A percentile compares a stretch with the other conserved stretches of the same genome.
Conservation (phyloP, 495 filamentous ascomycete genomes). For the Talaromyces proteolyticus region DNA sequence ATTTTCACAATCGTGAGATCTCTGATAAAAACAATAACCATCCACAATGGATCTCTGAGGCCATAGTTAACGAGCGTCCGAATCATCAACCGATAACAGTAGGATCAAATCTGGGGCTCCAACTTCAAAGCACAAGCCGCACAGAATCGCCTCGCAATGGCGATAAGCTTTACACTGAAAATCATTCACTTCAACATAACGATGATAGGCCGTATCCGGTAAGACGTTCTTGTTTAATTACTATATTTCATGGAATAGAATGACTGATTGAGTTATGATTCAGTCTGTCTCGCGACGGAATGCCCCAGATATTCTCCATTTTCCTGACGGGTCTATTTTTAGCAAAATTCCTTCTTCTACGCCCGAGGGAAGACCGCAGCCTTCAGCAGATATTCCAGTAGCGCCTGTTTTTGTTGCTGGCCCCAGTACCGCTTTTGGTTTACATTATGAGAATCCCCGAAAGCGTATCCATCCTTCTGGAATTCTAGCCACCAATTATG, state of each 20-base stretch:
- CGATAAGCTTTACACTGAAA: too few relatives aligned
- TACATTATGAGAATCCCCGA: slow-evolving; percentile 7
- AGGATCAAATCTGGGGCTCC: too few relatives aligned
- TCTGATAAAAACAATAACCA: background rate
- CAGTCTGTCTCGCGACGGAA: background rate
- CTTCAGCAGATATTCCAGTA: slow-evolving; percentile 15
- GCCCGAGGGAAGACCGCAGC: slow-evolving; percentile 12
- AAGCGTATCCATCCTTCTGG: slow-evolving; percentile 14
- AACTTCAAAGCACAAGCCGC: too few relatives aligned
- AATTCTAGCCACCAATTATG: slow-evolving; percentile 10
- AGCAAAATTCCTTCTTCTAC: slow-evolving; percentile 12
- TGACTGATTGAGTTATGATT: too few relatives aligned
- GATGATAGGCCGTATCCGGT: too few relatives aligned
- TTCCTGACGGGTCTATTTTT: slow-evolving; percentile 8
- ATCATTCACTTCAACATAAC: too few relatives aligned
- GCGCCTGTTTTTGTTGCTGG: slow-evolving; percentile 33
- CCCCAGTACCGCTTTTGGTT: slow-evolving; percentile 17
- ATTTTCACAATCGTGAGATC: background rate
- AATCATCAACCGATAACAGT: background rate
- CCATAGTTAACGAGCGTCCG: background rate
- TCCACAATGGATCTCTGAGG: background rate
- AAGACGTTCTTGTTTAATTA: too few relatives aligned
- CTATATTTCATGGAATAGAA: too few relatives aligned
- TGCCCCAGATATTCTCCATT: slow-evolving; percentile 12
- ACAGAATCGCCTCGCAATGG: too few relatives aligned